phyloP scores from a whole-genome alignment of 345 rosid species.

The Heritiera fomes region DNA sequence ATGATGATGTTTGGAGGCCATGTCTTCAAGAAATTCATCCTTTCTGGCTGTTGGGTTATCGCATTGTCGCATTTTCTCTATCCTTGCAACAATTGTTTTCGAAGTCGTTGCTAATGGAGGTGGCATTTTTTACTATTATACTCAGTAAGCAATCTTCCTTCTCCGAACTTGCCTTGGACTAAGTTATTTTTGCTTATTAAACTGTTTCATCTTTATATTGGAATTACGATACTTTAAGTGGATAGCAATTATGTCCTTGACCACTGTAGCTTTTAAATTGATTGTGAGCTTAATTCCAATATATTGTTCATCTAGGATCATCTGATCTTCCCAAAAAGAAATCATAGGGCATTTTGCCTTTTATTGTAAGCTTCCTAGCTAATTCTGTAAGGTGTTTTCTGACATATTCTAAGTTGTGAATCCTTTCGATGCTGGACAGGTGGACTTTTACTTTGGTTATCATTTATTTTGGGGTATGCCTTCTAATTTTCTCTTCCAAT shows the following conservation, averaged over 20 bases:
- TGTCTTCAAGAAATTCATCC: slow-evolving; percentile 59
- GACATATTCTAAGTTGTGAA: slow-evolving; percentile 11
- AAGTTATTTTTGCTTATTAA: neutral
- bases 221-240: too few species aligned
- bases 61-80: slow-evolving; percentile 54
- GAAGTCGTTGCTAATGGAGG: slow-evolving; percentile 39
- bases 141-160: slow-evolving; percentile 49
- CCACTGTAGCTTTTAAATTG: neutral
- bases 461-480: slow-evolving; percentile 66
- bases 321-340: neutral
- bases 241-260: too few species aligned
- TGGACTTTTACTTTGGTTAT: slow-evolving; percentile 69
- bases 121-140: too few species aligned
- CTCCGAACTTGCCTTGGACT: neutral
- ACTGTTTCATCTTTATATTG: neutral
- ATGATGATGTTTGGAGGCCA: slow-evolving; percentile 62
- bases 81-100: slow-evolving; percentile 39
- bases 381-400: neutral
- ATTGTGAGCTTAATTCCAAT: neutral
- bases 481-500: slow-evolving; percentile 4
- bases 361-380: slow-evolving; percentile 5
- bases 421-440: slow-evolving; percentile 38
- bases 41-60: slow-evolving; percentile 55
- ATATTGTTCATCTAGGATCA: neutral
- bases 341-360: neutral